Evolutionary conservation across 495 filamentous ascomycete genomes (phyloP).

Genomic region (Xylaria intraflava): DNA sequence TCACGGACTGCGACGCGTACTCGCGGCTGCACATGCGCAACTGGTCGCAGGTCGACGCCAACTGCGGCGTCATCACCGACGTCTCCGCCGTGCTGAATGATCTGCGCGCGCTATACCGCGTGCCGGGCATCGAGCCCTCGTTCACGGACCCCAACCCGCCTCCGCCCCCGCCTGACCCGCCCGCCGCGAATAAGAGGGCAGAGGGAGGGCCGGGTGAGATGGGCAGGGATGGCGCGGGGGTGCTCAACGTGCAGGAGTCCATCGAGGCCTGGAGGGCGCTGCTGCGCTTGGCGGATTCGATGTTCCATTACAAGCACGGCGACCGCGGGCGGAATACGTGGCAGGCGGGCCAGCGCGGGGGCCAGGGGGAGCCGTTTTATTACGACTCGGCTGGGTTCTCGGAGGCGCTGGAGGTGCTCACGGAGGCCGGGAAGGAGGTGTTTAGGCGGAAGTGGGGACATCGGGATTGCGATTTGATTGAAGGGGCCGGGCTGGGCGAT

Average conservation of each 20-base stretch:
- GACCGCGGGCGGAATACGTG: constrained; percentile 50
- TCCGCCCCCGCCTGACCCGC: constrained; percentile 9
- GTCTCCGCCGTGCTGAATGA: constrained; percentile 42
- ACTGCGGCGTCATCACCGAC: constrained; percentile 49
- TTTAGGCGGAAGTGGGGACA: constrained; percentile 55
- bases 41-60: constrained; percentile 40
- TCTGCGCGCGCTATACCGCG: constrained; percentile 41
- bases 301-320: constrained; percentile 38
- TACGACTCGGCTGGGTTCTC: constrained; percentile 48
- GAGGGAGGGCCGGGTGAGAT: background rate
- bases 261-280: constrained; percentile 28
- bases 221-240: background rate
- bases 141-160: constrained; percentile 39
- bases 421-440: constrained; percentile 45
- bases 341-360: constrained; percentile 52
- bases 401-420: constrained; percentile 45
- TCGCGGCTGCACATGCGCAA: constrained; percentile 44
- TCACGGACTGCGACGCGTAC: constrained; percentile 55
- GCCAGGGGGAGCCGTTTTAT: constrained; percentile 56
- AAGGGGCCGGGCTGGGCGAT: constrained; percentile 30
- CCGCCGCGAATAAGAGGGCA: constrained; percentile 13
- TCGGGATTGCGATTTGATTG: constrained; percentile 42
- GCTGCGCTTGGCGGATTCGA: constrained; percentile 21
- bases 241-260: constrained; percentile 14
- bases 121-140: constrained; percentile 22